Evolutionary conservation across 176 grass and related monocot species (phyloP), one percentile per base, ranked within the genome.

Genomic region (Zoysia pacifica): DNA sequence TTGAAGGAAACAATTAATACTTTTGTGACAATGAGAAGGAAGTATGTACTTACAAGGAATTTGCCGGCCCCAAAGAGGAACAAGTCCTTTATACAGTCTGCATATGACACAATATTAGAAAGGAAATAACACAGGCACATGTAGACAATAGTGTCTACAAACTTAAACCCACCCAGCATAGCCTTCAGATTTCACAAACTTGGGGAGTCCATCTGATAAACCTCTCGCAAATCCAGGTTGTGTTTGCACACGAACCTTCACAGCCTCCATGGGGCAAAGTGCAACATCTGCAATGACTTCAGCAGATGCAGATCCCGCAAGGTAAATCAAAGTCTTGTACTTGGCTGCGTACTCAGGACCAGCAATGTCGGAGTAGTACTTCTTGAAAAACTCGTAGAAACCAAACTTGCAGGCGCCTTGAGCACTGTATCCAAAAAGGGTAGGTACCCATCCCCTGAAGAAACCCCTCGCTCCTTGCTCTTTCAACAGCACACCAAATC

Each of bases 341-440:
- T 89, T 93, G 53, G 83, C 56, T 14, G 93, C 85, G 82, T 84
- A 81, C 71, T 96, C 85, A 19, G 84, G 85, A 10, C 93, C 93
- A 76, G 74, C 90, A 45, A 96, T 44, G 62, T 92, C 90, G 0
- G 82, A 92, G 78, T 92, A 96, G 47, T 88, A 90, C 78, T 90
- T 96, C 59, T 96, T 96, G 75, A 96, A 96, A 55, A 88, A 92
- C 20, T 95, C 90, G 2, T 95, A 96, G 82, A 92, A 88, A 60
- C 90, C 90, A 1, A 85, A 92, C 74, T 96, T 96, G 87, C 70
- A 83, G 0, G 82, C 72, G n/a, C 93, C 93, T 83, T 96, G 93
- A 13, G 88, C 69, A 43, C 93, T 96, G 61, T 96, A 96, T 5
- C 93, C 93, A 7, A 90, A 43, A 41, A 96, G 53, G 10, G 93